Conservation (phyloP, 495 filamentous ascomycete genomes). For the Staphylotrichum longicolle region DNA sequence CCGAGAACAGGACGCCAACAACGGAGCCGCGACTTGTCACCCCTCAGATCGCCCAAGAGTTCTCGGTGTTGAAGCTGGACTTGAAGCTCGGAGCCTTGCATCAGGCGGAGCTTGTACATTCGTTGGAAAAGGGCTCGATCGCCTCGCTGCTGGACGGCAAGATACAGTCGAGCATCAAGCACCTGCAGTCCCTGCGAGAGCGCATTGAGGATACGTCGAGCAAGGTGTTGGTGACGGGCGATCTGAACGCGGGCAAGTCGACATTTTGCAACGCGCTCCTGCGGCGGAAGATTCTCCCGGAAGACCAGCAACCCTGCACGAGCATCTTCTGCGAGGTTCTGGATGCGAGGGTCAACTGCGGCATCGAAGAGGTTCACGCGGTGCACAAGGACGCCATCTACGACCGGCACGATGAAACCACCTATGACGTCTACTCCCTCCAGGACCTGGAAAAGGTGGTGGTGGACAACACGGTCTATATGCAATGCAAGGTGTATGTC, state of each 20-base stretch:
- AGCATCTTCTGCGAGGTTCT: conserved; percentile 98
- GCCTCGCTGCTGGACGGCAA: conserved; percentile 89
- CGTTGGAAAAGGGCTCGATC: conserved; percentile 87
- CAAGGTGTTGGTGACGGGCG: conserved; percentile 96
- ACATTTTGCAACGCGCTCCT: conserved; percentile 97
- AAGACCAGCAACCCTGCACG: conserved; percentile 98
- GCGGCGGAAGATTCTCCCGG: conserved; percentile 86
- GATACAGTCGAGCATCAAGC: conserved; percentile 87
- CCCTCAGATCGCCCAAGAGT: conserved; percentile 91
- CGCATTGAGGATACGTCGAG: conserved; percentile 96
- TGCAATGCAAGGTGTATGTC: conserved; percentile 95
- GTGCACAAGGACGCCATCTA: conserved; percentile 78
- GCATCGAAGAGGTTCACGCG: conserved; percentile 92
- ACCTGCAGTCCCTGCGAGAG: conserved; percentile 80
- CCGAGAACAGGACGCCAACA: conserved; percentile 50
- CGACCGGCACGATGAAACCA: conserved; percentile 86
- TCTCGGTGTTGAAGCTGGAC: conserved; percentile 91
- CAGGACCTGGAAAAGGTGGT: conserved; percentile 83
- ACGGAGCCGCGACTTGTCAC: conserved; percentile 75
- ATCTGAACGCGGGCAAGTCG: conserved; percentile 96
- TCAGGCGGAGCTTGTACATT: conserved; percentile 91
- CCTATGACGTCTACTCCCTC: conserved; percentile 81
- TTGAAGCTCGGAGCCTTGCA: conserved; percentile 82
- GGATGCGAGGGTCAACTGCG: conserved; percentile 83
- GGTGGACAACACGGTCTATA: conserved; percentile 77